Percentiles rank a stretch among this genome's conserved stretches.
Evolutionary conservation across 306 rosid species (phyloP).

Genomic region (Medicago arabica): DNA sequence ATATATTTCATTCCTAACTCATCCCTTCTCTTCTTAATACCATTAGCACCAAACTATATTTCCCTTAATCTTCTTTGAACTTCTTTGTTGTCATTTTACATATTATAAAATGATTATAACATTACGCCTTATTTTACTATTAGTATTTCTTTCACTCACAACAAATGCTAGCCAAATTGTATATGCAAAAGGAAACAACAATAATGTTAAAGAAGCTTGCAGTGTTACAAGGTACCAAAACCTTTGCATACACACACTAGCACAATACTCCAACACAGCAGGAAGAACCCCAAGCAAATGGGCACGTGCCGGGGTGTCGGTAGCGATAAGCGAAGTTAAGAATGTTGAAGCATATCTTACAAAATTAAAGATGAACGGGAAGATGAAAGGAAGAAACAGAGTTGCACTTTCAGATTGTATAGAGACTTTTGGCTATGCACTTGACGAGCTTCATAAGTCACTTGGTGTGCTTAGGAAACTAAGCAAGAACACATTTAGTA

Average conservation of each 20-base stretch:
- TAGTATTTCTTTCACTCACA: constrained; percentile 13
- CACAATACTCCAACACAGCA: constrained; percentile 56
- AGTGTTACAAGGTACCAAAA: constrained; percentile 57
- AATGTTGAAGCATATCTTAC: constrained; percentile 41
- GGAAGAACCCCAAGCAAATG: constrained; percentile 66
- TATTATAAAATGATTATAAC: constrained; percentile 32
- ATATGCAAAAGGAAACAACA: constrained; percentile 25
- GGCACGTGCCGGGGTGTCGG: constrained; percentile 84
- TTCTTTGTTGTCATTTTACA: background rate
- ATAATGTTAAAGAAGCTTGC: constrained; percentile 67
- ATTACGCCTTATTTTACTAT: constrained; percentile 21
- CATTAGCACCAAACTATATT: background rate
- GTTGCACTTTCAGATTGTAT: constrained; percentile 67
- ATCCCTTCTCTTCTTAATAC: constrained; percentile 16
- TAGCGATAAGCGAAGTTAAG: constrained; percentile 58
- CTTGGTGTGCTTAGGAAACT: constrained; percentile 60
- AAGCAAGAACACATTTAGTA: constrained; percentile 51
- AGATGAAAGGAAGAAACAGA: constrained; percentile 48
- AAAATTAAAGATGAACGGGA: constrained; percentile 22
- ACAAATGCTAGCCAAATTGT: constrained; percentile 15
- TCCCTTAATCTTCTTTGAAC: background rate
- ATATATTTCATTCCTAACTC: background rate
- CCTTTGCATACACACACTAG: constrained; percentile 58
- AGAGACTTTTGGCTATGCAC: constrained; percentile 51
- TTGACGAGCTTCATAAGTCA: constrained; percentile 69